phyloP scores from a whole-genome alignment of 176 grass and related monocot species.

The Thalia dealbata region DNA sequence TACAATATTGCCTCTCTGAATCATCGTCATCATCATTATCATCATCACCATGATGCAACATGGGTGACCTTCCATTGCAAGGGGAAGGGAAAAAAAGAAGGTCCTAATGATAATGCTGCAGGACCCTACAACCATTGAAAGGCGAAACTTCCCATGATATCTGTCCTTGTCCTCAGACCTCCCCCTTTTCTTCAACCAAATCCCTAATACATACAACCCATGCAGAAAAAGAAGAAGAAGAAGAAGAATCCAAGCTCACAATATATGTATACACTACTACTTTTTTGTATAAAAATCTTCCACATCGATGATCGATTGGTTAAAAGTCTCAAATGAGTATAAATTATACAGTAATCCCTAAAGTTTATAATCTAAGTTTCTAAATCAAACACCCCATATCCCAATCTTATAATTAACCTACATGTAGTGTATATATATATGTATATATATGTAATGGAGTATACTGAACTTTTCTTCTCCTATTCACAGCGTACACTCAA shows the following conservation, averaged over 20 bases:
- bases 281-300: conserved; percentile 4
- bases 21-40: not conserved
- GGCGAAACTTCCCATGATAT: not conserved
- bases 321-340: conserved; percentile 7
- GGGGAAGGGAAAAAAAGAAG: not conserved
- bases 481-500: conserved; percentile 7
- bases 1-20: not conserved
- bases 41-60: not conserved
- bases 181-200: no score
- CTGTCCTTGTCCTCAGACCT: not conserved
- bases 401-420: conserved; percentile 2
- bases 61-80: not conserved
- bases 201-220: not conserved
- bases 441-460: not conserved
- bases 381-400: not conserved
- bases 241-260: no score
- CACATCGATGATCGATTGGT: conserved; percentile 1
- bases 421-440: not conserved
- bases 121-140: not conserved
- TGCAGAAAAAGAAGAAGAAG: not conserved
- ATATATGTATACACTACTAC: not conserved
- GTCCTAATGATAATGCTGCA: not conserved
- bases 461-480: not conserved
- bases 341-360: conserved; percentile 5
- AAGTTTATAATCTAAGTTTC: not conserved